A percentile compares a stretch with the other conserved stretches of the same genome.
These are phyloP conservation scores for Aspergillus tanneri DNA, from an alignment of 2,329 filamentous ascomycete species.

Conservation along the genomic window DNA sequence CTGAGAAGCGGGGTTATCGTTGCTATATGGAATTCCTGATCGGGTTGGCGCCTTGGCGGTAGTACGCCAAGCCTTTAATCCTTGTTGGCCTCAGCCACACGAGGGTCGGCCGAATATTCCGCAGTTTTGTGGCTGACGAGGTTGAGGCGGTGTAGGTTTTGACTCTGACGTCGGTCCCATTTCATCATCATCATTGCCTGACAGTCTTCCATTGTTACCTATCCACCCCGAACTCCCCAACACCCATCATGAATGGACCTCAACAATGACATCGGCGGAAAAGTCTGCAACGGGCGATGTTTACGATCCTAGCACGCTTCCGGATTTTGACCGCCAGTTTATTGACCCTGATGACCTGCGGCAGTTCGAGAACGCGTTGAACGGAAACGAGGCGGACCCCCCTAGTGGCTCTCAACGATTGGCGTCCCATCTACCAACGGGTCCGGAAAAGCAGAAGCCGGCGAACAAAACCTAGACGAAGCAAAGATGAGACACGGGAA, in stretches of 20 bases:
- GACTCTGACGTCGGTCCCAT: constrained; percentile 14
- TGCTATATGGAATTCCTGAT: neutral
- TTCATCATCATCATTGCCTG: constrained; percentile 2
- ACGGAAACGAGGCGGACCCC: constrained; percentile 75
- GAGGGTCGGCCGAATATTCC: neutral
- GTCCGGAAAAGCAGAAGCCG: constrained; percentile 52
- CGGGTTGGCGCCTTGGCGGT: neutral
- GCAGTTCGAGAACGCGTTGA: constrained; percentile 76
- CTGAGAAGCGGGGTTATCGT: constrained; percentile 4
- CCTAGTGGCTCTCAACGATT: constrained; percentile 90
- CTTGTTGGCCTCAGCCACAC: constrained; percentile 1
- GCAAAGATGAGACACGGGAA: constrained; percentile 89
- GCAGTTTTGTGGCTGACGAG: neutral
- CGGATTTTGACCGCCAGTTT: constrained; percentile 80
- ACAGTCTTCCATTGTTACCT: neutral
- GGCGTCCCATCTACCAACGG: constrained; percentile 80
- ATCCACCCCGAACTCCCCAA: neutral
- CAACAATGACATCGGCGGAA: constrained; percentile 31
- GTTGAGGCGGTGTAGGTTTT: constrained; percentile 8
- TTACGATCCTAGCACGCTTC: constrained; percentile 68
- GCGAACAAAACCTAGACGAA: constrained; percentile 51
- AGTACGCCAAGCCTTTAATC: neutral
- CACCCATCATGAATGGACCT: constrained; percentile 24
- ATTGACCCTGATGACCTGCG: constrained; percentile 68
- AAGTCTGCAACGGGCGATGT: constrained; percentile 45